phyloP scores from a whole-genome alignment of 139 green algal genomes.

The Chlamydomonas sphaeroides region DNA sequence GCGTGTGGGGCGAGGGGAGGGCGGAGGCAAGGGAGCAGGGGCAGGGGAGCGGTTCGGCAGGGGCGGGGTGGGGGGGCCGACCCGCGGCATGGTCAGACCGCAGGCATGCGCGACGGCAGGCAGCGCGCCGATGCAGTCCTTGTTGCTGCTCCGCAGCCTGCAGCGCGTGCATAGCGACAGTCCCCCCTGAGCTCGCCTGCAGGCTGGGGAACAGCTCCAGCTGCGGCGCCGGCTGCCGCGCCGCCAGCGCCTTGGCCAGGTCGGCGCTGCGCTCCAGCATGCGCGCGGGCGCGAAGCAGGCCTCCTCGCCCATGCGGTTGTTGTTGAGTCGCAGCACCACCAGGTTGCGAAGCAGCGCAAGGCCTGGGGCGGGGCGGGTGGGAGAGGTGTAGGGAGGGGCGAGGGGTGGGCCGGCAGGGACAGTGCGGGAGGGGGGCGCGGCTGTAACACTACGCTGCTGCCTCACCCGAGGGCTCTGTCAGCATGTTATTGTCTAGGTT shows the following conservation, averaged over 20 bases:
- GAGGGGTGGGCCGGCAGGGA: neutral
- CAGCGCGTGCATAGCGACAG: too few species aligned
- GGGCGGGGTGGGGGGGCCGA: neutral
- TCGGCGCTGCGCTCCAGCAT: conserved; percentile 40
- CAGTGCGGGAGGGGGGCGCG: too few species aligned
- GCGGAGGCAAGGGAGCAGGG: neutral
- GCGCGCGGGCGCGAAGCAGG: conserved; percentile 41
- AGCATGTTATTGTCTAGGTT: conserved; percentile 74
- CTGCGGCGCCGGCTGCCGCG: neutral
- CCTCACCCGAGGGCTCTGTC: conserved; percentile 51
- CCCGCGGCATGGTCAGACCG: neutral
- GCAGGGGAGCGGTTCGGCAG: neutral
- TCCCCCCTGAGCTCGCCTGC: conserved; percentile 8
- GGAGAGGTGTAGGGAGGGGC: neutral
- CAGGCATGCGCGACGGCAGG: too few species aligned
- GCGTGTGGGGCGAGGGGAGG: neutral
- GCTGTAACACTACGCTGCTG: too few species aligned
- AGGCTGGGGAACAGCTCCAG: conserved; percentile 36
- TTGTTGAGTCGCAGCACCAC: conserved; percentile 55
- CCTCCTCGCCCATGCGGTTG: conserved; percentile 68
- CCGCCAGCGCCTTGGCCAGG: conserved; percentile 11
- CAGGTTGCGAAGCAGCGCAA: conserved; percentile 52
- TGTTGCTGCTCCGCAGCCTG: too few species aligned
- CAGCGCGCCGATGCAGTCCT: too few species aligned
- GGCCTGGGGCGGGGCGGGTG: conserved; percentile 2